Base-by-base conservation (phyloP, 2,329 filamentous ascomycete genomes). In the Colletotrichum liaoningense region DNA sequence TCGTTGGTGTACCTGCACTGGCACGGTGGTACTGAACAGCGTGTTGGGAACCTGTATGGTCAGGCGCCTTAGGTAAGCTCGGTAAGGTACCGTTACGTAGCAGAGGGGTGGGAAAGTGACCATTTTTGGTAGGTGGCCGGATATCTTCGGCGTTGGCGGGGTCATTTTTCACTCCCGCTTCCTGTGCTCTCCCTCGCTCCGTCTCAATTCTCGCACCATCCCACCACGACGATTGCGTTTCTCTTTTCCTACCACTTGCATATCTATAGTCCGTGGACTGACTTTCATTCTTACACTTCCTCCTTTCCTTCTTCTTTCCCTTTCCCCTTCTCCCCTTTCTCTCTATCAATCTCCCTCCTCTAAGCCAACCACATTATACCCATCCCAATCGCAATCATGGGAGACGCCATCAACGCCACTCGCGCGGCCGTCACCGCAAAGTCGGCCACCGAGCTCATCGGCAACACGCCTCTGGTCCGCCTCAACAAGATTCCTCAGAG, bases 401-500 rank as follows among this genome's bases (percentile, higher is more conserved):
- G 68, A 59, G 74, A 76, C 73, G 19, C 75, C 55, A 64, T 67
- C 56, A 68, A 74, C 57, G 66, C 73, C 62, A 63, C 68, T 16
- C 52, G 74, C 14, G 67, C 67, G 57, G 74, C 81, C 75, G 79
- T 83, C 42, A 84, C 84, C 42, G 86, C 86, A 62, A 79, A 91
- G 79, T 92, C 91, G 69, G 93, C 95, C 76, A 93, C 92, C 58
- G 92, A 98, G 84, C 91, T 98, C 77, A 98, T 99, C 79, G 96
- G 95, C 80, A 96, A 97, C 84, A 98, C 96, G 54, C 97, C 97
- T n/a, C 91, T 99, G 67, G 95, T 99, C 55, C 93, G 94, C 63
- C 88, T 99, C 75, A 98, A 98, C 87, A 95, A 93, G 86, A 92
- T 99, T 75, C 97, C 97, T 3, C 93, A 97, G 81, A 96, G 94